Evolutionary conservation across 148 eudicot species (phyloP).

Genomic region (Beta vulgaris): DNA sequence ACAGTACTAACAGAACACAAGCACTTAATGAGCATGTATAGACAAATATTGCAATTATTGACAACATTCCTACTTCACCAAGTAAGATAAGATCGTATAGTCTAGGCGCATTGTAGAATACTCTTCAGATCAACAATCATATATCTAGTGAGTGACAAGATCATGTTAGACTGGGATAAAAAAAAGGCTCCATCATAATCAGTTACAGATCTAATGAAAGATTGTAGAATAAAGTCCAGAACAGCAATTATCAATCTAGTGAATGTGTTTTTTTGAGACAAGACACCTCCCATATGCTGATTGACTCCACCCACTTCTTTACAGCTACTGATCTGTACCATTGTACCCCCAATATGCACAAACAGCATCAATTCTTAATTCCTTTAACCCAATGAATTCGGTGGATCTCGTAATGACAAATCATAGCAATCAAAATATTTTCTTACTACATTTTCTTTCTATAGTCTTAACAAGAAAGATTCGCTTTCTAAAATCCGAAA

Average conservation of each 20-base stretch:
- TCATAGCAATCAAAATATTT: neutral
- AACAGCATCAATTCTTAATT: slow-evolving; percentile 15
- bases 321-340: slow-evolving; percentile 15
- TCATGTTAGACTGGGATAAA: too few relatives aligned
- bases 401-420: neutral
- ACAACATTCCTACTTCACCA: neutral
- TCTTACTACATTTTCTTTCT: too few relatives aligned
- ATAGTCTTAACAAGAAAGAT: neutral
- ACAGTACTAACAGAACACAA: neutral
- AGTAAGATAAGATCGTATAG: neutral
- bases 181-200: too few relatives aligned
- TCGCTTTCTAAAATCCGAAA: neutral
- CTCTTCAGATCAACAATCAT: neutral
- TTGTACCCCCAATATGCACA: slow-evolving; percentile 1
- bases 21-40: neutral
- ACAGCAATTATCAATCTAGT: neutral
- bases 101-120: neutral
- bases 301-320: slow-evolving; percentile 15
- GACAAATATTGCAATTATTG: slow-evolving; percentile 3
- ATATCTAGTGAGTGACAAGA: slow-evolving; percentile 1
- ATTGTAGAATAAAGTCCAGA: neutral
- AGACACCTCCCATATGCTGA: slow-evolving; percentile 9
- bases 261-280: slow-evolving; percentile 7
- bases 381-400: neutral
- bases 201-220: too few relatives aligned